Conservation (phyloP, 2,329 filamentous ascomycete genomes). For the Lachnellula suecica region DNA sequence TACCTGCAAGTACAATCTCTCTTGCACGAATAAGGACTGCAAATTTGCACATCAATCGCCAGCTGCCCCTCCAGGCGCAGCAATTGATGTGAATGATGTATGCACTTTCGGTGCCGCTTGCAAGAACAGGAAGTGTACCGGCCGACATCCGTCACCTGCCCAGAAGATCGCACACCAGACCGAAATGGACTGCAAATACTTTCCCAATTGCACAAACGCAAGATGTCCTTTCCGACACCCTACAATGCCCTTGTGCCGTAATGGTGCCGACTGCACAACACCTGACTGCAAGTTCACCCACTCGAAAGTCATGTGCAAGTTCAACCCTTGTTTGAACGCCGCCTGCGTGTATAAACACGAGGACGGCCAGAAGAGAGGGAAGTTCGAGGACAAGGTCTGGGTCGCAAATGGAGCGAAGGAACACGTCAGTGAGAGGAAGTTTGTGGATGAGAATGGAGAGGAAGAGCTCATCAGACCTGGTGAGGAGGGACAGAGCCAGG, state of each 20-base stretch:
- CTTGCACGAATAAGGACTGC: conserved; percentile 86
- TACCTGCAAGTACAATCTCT: conserved; percentile 85
- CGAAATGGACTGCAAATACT: conserved; percentile 88
- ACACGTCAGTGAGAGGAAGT: conserved; percentile 87
- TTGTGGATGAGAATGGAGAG: conserved; percentile 67
- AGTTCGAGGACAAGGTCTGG: conserved; percentile 90
- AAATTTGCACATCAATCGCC: conserved; percentile 94
- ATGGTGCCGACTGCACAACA: conserved; percentile 83
- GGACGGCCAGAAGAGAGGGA: conserved; percentile 81
- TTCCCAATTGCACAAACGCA: conserved; percentile 85
- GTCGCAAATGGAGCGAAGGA: conserved; percentile 58
- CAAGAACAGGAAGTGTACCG: conserved; percentile 94
- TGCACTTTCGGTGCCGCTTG: conserved; percentile 89
- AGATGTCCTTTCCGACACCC: conserved; percentile 89
- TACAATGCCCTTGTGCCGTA: conserved; percentile 81
- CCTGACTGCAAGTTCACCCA: conserved; percentile 89
- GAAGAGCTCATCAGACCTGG: conserved; percentile 48
- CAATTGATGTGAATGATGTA: conserved; percentile 75
- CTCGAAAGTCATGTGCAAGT: conserved; percentile 80
- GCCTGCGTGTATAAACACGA: conserved; percentile 86
- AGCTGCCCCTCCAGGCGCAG: conserved; percentile 73
- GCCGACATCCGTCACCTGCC: conserved; percentile 88
- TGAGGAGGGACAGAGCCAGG: conserved; percentile 16
- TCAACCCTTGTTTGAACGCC: conserved; percentile 88
- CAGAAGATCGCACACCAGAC: conserved; percentile 74